These are phyloP conservation scores for Fusarium sp. DNA, from an alignment of 2,329 filamentous ascomycete species.

Conservation along the genomic window DNA sequence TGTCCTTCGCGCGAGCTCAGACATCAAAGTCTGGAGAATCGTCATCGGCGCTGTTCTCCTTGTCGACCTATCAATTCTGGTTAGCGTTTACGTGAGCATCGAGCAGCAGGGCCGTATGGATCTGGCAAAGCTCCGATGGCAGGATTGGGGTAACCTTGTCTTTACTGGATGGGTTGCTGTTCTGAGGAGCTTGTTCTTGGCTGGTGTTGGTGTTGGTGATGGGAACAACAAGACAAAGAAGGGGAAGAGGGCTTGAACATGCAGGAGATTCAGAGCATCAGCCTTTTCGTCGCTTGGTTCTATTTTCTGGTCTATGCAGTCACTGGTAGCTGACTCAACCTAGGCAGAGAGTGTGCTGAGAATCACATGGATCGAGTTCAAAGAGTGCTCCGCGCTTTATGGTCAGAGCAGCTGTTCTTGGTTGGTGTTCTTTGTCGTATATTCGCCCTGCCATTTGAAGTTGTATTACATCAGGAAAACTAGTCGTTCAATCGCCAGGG, in stretches of 20 bases:
- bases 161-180: conserved; percentile 28
- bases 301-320: too few species aligned
- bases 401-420: too few species aligned
- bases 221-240: conserved; percentile 12
- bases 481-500: too few species aligned
- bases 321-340: too few species aligned
- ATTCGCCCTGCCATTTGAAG: too few species aligned
- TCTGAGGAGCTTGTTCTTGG: conserved; percentile 32
- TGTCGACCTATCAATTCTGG: conserved; percentile 33
- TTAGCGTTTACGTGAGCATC: conserved; percentile 30
- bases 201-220: conserved; percentile 22
- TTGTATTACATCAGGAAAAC: too few species aligned
- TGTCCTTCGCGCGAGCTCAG: conserved; percentile 19
- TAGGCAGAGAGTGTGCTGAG: too few species aligned
- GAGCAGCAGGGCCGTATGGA: conserved; percentile 24
- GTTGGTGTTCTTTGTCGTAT: too few species aligned
- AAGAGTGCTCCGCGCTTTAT: too few species aligned
- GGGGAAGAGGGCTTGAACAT: conserved; percentile 17
- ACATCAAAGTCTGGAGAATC: conserved; percentile 38
- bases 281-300: too few species aligned
- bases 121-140: conserved; percentile 13
- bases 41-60: conserved; percentile 28
- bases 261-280: background rate
- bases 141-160: conserved; percentile 34
- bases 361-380: too few species aligned